These are phyloP conservation scores for Pythium sukuiense DNA, from an alignment of 352 stramenopile genomes.

Conservation along the genomic window DNA sequence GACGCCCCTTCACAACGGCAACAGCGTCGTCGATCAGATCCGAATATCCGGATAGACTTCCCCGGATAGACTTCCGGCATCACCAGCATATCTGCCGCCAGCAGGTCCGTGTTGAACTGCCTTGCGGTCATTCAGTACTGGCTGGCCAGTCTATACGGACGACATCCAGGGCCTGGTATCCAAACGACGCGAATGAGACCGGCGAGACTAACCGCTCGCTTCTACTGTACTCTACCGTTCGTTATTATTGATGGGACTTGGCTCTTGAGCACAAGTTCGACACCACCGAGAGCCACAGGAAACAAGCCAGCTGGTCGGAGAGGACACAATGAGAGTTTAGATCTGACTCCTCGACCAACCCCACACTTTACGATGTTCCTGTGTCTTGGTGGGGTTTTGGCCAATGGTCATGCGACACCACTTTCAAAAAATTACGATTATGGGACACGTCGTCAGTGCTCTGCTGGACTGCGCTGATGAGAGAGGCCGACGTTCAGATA, in stretches of 20 bases:
- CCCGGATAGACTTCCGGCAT: neutral
- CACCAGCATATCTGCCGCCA: neutral
- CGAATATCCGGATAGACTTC: neutral
- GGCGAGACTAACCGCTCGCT: neutral
- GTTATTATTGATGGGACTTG: neutral
- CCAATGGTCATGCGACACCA: conserved; percentile 22
- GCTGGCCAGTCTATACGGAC: neutral
- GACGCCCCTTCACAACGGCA: no score
- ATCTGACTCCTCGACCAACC: neutral
- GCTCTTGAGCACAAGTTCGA: neutral
- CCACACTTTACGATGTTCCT: neutral
- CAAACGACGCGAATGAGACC: neutral
- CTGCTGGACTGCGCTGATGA: neutral
- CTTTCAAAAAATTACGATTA: conserved; percentile 18
- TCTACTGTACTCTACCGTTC: neutral
- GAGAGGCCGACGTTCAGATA: conserved; percentile 14
- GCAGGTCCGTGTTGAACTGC: neutral
- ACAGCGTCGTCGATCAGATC: neutral
- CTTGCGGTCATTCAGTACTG: neutral
- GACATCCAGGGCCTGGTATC: neutral
- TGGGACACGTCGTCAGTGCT: conserved; percentile 7
- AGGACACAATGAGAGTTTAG: neutral
- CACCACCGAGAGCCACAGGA: conserved; percentile 1
- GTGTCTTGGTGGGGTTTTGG: neutral
- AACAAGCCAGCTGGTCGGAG: neutral